Conservation (phyloP, 202 grass and related monocot genomes). For the Eragrostis tef region DNA sequence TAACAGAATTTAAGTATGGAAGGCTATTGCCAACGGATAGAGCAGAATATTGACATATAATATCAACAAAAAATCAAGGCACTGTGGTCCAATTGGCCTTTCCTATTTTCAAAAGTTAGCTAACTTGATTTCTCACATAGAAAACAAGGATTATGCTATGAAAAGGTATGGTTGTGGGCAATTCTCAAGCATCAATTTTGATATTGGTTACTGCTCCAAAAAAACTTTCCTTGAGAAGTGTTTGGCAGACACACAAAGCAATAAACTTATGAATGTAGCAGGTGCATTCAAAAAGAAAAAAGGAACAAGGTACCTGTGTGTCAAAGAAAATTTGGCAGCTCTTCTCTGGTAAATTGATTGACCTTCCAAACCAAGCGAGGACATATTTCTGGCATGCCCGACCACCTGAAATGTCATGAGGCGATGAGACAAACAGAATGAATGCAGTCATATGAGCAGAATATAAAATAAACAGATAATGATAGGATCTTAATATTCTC, state of each 20-base stretch:
- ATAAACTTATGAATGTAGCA: slow-evolving; percentile 8
- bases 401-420: slow-evolving; percentile 56
- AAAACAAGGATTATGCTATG: slow-evolving; percentile 3
- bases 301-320: slow-evolving; percentile 56
- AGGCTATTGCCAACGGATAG: slow-evolving; percentile 9
- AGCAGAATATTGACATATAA: slow-evolving; percentile 22
- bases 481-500: slow-evolving; percentile 13
- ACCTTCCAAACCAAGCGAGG: slow-evolving; percentile 80
- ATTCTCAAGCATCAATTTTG: slow-evolving; percentile 14
- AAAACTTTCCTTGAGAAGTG: slow-evolving; percentile 26
- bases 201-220: slow-evolving; percentile 7
- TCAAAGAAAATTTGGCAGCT: slow-evolving; percentile 67
- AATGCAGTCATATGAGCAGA: slow-evolving; percentile 17
- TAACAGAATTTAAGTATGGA: slow-evolving; percentile 12
- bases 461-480: not conserved
- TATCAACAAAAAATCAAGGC: slow-evolving; percentile 19
- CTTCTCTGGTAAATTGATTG: slow-evolving; percentile 75
- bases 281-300: slow-evolving; percentile 34
- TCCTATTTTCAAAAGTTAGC: slow-evolving; percentile 25
- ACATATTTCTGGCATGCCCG: slow-evolving; percentile 68
- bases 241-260: not conserved
- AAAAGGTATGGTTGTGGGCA: slow-evolving; percentile 16
- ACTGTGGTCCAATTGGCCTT: slow-evolving; percentile 10
- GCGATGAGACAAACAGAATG: slow-evolving; percentile 33
- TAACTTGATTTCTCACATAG: slow-evolving; percentile 14